phyloP scores from a whole-genome alignment of 495 filamentous ascomycete genomes.

The Rhizodiscina lignyota region DNA sequence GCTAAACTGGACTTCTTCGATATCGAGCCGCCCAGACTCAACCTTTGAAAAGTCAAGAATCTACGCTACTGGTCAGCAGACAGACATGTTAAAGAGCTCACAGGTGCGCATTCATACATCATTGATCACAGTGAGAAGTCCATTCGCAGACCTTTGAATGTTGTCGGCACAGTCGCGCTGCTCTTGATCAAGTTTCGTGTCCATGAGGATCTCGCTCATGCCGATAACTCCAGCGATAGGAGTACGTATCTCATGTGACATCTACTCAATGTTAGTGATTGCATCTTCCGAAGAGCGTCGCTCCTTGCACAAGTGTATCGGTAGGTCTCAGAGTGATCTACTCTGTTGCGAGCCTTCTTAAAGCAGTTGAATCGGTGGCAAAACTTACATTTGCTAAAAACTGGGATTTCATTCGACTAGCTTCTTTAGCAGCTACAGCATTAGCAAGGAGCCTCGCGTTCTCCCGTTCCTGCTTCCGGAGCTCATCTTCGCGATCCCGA shows the following conservation, averaged over 20 bases:
- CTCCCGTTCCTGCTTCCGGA: constrained; percentile 40
- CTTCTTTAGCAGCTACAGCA: constrained; percentile 50
- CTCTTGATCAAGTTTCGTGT: constrained; percentile 46
- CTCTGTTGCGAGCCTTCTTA: no score
- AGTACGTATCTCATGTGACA: constrained; percentile 83
- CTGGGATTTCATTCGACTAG: constrained; percentile 49
- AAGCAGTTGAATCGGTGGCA: no score
- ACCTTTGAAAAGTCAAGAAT: constrained; percentile 82
- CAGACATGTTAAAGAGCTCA: no score
- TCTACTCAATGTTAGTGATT: constrained; percentile 32
- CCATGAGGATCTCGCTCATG: constrained; percentile 26
- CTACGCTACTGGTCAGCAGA: no score
- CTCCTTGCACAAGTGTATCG: no score
- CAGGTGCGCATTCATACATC: no score
- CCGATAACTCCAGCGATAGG: constrained; percentile 37
- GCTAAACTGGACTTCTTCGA: constrained; percentile 66
- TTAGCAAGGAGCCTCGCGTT: constrained; percentile 46
- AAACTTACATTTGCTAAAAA: no score
- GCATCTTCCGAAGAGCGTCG: no score
- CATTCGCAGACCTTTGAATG: constrained; percentile 64
- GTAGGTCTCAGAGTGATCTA: no score
- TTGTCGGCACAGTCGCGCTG: constrained; percentile 63
- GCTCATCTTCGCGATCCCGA: constrained; percentile 35
- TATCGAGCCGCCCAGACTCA: constrained; percentile 57
- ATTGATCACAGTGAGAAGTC: constrained; percentile 75